Evolutionary conservation across 768 basidiomycete genomes (phyloP).

Genomic region (Piloderma croceum): DNA sequence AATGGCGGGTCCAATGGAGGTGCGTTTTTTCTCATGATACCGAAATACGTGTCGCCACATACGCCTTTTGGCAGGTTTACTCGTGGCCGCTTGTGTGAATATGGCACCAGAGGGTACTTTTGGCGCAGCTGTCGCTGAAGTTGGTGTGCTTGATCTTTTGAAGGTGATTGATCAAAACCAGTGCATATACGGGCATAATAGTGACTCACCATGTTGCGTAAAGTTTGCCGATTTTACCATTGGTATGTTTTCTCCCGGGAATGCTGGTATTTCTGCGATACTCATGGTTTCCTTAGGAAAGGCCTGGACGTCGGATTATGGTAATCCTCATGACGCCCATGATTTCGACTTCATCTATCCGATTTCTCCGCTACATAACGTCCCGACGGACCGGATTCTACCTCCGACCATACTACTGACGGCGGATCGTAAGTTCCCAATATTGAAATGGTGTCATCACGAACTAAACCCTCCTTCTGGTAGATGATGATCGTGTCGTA

Average conservation of each 20-base stretch:
- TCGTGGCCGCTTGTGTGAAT: slow-evolving; percentile 82
- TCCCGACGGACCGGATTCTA: slow-evolving; percentile 52
- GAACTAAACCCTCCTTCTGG: background rate
- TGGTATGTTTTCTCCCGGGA: slow-evolving; percentile 33
- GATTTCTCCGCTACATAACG: slow-evolving; percentile 76
- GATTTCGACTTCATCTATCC: slow-evolving; percentile 84
- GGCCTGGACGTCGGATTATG: slow-evolving; percentile 78
- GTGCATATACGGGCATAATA: background rate
- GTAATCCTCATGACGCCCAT: slow-evolving; percentile 63
- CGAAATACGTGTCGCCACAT: slow-evolving; percentile 4
- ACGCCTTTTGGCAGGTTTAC: slow-evolving; percentile 45
- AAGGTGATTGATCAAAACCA: slow-evolving; percentile 49
- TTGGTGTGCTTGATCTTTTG: slow-evolving; percentile 75
- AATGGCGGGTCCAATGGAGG: slow-evolving; percentile 83
- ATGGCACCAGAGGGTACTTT: slow-evolving; percentile 71
- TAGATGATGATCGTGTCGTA: slow-evolving; percentile 85
- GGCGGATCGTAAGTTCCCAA: slow-evolving; percentile 79
- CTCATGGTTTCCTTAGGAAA: slow-evolving; percentile 36
- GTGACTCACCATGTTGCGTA: background rate
- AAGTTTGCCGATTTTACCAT: slow-evolving; percentile 76
- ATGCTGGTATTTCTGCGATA: background rate
- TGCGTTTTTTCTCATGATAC: slow-evolving; percentile 18
- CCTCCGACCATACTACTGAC: slow-evolving; percentile 75
- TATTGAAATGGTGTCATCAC: no score
- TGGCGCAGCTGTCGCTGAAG: slow-evolving; percentile 76